phyloP scores from a whole-genome alignment of 345 rosid genomes.

The Eutrema japonicum region DNA sequence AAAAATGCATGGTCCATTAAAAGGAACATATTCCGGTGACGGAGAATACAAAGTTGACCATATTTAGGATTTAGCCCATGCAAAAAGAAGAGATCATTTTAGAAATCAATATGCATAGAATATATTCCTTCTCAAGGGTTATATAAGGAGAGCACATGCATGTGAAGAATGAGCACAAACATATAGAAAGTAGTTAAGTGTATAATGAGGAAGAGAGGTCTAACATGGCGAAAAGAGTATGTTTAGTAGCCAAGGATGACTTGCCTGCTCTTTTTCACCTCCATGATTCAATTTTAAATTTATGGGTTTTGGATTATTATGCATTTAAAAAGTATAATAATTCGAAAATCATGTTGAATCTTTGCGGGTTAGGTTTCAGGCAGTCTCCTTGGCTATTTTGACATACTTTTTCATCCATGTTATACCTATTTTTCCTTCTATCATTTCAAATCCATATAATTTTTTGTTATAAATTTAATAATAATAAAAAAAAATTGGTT shows the following conservation, averaged over 20 bases:
- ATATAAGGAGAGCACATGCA: conserved; percentile 35
- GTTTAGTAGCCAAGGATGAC: conserved; percentile 49
- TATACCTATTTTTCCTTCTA: conserved; percentile 22
- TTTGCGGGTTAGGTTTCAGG: conserved; percentile 40
- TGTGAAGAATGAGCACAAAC: conserved; percentile 1
- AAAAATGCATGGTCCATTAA: conserved; percentile 23
- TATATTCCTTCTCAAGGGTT: conserved; percentile 37
- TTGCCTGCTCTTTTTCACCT: conserved; percentile 44
- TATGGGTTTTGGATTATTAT: conserved; percentile 26
- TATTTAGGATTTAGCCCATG: conserved; percentile 30
- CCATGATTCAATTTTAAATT: conserved; percentile 27
- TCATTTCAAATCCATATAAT: background rate
- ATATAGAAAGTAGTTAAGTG: conserved; percentile 19
- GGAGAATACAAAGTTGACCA: conserved; percentile 39
- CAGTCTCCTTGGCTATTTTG: conserved; percentile 47
- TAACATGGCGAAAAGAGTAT: conserved; percentile 39
- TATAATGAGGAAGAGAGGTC: conserved; percentile 30
- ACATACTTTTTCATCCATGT: conserved; percentile 35
- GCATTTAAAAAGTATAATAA: conserved; percentile 20
- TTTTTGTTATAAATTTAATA: background rate
- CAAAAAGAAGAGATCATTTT: conserved; percentile 22
- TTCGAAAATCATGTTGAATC: conserved; percentile 34
- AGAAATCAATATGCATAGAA: conserved; percentile 19
- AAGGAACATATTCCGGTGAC: conserved; percentile 35
- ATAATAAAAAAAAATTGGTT: too few relatives aligned